Base-by-base conservation (phyloP, 2,329 filamentous ascomycete genomes). In the Colletotrichum aenigma region DNA sequence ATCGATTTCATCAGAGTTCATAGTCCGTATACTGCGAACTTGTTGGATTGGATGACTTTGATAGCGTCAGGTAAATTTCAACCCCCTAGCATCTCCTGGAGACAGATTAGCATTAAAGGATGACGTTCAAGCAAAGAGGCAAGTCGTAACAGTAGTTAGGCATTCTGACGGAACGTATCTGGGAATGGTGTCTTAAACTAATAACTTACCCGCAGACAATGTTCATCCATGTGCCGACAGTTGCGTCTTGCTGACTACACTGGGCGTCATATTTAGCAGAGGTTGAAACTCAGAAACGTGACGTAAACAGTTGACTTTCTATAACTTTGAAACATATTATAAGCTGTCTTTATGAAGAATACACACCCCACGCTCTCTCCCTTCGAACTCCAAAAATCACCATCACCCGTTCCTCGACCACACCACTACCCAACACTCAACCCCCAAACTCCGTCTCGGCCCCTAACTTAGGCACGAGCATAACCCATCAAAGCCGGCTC, bases 401-500 rank as follows among this genome's bases (percentile, higher is more conserved):
- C 2, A 52, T 52, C 7, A 52, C 10, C 4, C 16, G 7, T 21
- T 48, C 43, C 10, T n/a, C n/a, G 6, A 13, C n/a, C n/a, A 13
- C 43, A 13, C n/a, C 43, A 7, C 6, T 21, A n/a, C 10, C n/a
- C n/a, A 52, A 21, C 9, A 3, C 15, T n/a, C 38, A 48, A n/a
- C n/a, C 43, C 16, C 43, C n/a, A 4, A 52, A 7, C 43, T 7
- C n/a, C 43, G 2, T 52, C 43, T 21, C 6, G 0, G 0, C 43
- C 2, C 10, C n/a, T 4, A 28, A 5, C 32, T 21, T 21, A 68
- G n/a, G 56, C 21, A 1, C 36, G 69, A 34, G 64, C 70, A 18
- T 75, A 75, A 2, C 38, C 24, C 69, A 56, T 75, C 4, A 75
- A n/a, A 7, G 13, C 32, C 6, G 73, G 73, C 70, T 75, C 73